These are phyloP conservation scores for Porcisia deanei DNA, from an alignment of 208 protist genomes.

Conservation along the genomic window DNA sequence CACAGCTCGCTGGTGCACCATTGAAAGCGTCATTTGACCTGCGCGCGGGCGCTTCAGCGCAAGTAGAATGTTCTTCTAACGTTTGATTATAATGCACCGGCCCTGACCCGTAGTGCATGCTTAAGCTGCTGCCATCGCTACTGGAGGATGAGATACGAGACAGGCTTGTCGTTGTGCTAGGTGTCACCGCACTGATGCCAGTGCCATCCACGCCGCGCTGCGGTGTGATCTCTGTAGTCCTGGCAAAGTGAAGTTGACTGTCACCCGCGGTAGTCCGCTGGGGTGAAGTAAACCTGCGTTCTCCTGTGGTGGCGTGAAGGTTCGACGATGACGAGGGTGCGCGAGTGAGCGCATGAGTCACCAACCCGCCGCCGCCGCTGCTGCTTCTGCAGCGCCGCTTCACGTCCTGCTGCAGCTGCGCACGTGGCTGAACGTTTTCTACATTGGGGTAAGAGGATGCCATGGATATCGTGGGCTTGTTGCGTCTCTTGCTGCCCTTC, in stretches of 20 bases:
- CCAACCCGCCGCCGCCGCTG: neutral
- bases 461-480: neutral
- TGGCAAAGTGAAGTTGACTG: neutral
- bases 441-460: neutral
- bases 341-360: neutral
- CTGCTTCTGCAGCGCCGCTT: neutral
- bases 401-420: neutral
- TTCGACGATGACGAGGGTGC: neutral
- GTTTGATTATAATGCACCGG: neutral
- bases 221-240: neutral
- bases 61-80: neutral
- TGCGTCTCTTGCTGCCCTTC: neutral
- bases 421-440: neutral
- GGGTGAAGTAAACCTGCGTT: neutral
- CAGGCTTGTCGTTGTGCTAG: neutral
- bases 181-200: neutral
- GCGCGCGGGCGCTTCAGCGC: neutral
- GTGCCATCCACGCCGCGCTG: neutral
- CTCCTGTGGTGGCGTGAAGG: neutral
- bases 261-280: neutral
- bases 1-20: neutral
- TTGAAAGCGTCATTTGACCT: neutral
- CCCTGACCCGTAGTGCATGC: neutral
- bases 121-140: constrained; percentile 3
- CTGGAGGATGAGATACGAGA: constrained; percentile 16